Evolutionary conservation across 1,284 basidiomycete genomes (phyloP), one percentile per base, ranked within the genome.

Genomic region (Microbotryum scabiosae): DNA sequence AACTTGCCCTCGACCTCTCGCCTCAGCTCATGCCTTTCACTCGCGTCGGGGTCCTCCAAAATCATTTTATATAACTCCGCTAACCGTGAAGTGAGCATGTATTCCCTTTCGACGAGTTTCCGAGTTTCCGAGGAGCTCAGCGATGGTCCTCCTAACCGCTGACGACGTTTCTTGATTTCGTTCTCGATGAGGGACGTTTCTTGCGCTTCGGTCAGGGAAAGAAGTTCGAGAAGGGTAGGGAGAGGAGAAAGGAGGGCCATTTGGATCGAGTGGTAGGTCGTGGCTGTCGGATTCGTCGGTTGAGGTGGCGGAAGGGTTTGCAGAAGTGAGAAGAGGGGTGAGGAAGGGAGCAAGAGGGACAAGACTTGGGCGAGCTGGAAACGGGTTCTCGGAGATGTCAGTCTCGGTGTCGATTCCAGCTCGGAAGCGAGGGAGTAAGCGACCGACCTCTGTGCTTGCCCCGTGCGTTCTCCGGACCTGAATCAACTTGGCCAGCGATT

Each of bases 161-260:
- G 85, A 47, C 90, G 79, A 16, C 88, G 82, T 66, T 82, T 87
- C 32, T 84, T 82, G 43, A 93, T 80, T 72, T 94, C 89, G 62
- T 75, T 81, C 56, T 80, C 79, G 51, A 85, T 75, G 0, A 69
- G 69, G 12, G 76, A 74, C 21, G 79, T 76, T 74, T 92, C 88
- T n/a, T 82, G 77, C 5, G 72, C 75, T 73, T 85, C 85, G 10
- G 80, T 70, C 1, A 88, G 75, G 1, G 72, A 67, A 1, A 87
- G 76, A 25, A 90, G 79, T 69, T 90, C 86, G 69, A 88, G 80
- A 0, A 90, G 71, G 4, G 83, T 72, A 1, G 82, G 82, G 1
- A 90, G 79, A 0, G 81, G 80, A 68, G 88, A 80, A 69, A 90
- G 80, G 23, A 94, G 78, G 1, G 85, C 82, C 8, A 76, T 74